These are phyloP conservation scores for Tephrocybe sp. DNA, from an alignment of 768 basidiomycete genomes.

Conservation along the genomic window DNA sequence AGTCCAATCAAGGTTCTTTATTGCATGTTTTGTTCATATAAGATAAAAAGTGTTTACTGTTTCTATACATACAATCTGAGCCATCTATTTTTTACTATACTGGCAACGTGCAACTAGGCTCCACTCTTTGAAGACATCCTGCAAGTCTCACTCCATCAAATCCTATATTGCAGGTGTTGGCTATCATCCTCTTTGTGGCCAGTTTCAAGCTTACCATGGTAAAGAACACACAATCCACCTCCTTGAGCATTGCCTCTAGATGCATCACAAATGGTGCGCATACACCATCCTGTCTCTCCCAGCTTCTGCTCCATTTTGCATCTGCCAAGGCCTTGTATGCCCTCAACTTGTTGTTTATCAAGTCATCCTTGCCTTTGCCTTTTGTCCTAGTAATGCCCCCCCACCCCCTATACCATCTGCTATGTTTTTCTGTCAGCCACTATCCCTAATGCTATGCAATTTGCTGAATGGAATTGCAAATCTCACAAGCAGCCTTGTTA, in stretches of 20 bases:
- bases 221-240: constrained; percentile 28
- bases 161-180: constrained; percentile 25
- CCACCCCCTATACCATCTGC: constrained; percentile 91
- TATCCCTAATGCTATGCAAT: constrained; percentile 99
- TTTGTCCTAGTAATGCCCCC: no score
- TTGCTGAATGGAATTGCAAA: constrained; percentile 98
- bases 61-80: constrained; percentile 47
- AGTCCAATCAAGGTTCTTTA: constrained; percentile 95
- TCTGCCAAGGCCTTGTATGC: constrained; percentile 28
- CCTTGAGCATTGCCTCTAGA: constrained; percentile 35
- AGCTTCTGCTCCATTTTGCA: constrained; percentile 5
- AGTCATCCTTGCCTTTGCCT: no score
- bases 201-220: constrained; percentile 34
- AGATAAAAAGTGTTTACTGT: constrained; percentile 13
- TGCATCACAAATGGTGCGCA: constrained; percentile 38
- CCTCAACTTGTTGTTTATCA: no score
- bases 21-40: constrained; percentile 13
- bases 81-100: constrained; percentile 37
- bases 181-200: neutral
- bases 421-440: constrained; percentile 99
- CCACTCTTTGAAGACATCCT: constrained; percentile 24
- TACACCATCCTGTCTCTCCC: constrained; percentile 1
- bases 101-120: constrained; percentile 90
- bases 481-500: constrained; percentile 98
- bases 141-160: constrained; percentile 38